These are phyloP conservation scores for Nigrospora oryzae DNA, from an alignment of 2,329 filamentous ascomycete genomes.

Conservation along the genomic window DNA sequence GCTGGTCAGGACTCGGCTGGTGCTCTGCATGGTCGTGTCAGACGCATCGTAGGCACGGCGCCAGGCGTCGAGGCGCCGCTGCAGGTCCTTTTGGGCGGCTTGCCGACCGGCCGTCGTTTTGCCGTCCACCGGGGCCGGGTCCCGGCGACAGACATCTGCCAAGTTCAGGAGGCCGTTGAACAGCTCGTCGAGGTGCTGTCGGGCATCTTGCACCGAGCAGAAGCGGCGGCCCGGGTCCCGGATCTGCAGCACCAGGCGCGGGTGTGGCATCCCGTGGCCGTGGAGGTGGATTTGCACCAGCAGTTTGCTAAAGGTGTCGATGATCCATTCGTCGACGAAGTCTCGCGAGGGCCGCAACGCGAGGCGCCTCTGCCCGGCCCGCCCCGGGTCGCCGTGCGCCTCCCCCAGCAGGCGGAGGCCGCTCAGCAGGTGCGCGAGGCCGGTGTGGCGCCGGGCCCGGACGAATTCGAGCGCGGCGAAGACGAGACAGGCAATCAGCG, in stretches of 20 bases:
- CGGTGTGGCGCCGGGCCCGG: slow-evolving; percentile 25
- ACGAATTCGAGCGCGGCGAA: slow-evolving; percentile 25
- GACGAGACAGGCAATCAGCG: slow-evolving; percentile 26
- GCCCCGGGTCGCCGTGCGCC: slow-evolving; percentile 6
- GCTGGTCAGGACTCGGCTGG: slow-evolving; percentile 8
- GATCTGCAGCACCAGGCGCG: slow-evolving; percentile 6
- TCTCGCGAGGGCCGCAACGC: slow-evolving; percentile 10
- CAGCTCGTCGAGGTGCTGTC: slow-evolving; percentile 2
- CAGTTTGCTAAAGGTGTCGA: slow-evolving; percentile 27
- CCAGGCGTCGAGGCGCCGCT: slow-evolving; percentile 6
- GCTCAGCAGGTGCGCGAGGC: slow-evolving; percentile 30
- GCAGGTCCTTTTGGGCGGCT: not conserved
- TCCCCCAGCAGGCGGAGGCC: slow-evolving; percentile 28
- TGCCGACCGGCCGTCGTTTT: not conserved
- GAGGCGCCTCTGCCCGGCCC: slow-evolving; percentile 3
- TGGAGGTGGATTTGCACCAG: slow-evolving; percentile 21
- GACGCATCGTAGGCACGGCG: slow-evolving; percentile 15
- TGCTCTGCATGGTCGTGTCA: slow-evolving; percentile 2
- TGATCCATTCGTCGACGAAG: slow-evolving; percentile 30
- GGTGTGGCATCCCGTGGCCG: slow-evolving; percentile 9
- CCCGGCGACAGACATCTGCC: not conserved
- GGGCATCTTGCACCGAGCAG: not conserved
- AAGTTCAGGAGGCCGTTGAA: not conserved
- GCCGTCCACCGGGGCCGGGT: too few relatives aligned
- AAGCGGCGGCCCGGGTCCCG: not conserved